Conservation (phyloP, 2,329 filamentous ascomycete genomes). For the Botrytis elliptica region DNA sequence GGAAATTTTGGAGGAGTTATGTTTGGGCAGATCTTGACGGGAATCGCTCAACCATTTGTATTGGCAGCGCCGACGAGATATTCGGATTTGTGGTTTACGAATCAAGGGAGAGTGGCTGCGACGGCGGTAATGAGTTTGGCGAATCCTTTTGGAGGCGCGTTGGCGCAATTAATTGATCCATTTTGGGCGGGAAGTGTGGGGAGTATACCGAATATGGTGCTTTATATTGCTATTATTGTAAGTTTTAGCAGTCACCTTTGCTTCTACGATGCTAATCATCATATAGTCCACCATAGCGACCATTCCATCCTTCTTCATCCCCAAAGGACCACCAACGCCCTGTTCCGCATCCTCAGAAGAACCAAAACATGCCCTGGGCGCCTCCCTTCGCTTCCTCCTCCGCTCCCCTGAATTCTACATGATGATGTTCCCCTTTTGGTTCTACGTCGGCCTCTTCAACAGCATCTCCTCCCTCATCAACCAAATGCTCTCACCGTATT, state of each 20-base stretch:
- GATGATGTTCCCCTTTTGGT: conserved; percentile 73
- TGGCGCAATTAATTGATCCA: conserved; percentile 84
- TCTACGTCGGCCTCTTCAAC: conserved; percentile 95
- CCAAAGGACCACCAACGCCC: conserved; percentile 72
- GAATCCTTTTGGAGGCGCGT: conserved; percentile 84
- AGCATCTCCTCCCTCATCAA: conserved; percentile 82
- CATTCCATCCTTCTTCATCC: conserved; percentile 80
- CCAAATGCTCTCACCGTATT: conserved; percentile 85
- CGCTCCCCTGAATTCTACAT: conserved; percentile 73
- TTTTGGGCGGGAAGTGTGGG: conserved; percentile 61
- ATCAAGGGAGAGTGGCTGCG: conserved; percentile 76
- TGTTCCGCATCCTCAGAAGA: conserved; percentile 61
- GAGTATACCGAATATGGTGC: conserved; percentile 76
- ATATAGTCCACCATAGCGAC: conserved; percentile 59
- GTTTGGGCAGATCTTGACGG: conserved; percentile 88
- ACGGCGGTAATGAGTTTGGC: conserved; percentile 83
- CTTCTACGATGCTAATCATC: conserved; percentile 18
- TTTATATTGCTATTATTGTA: conserved; percentile 82
- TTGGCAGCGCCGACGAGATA: conserved; percentile 86
- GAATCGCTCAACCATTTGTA: conserved; percentile 88
- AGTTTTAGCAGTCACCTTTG: conserved; percentile 37
- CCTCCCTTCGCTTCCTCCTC: conserved; percentile 54
- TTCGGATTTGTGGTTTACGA: conserved; percentile 92
- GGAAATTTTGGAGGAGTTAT: conserved; percentile 75
- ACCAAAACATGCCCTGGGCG: conserved; percentile 53